Conservation (phyloP, 169 alveolate species). For the Plasmodium blacklocki region DNA sequence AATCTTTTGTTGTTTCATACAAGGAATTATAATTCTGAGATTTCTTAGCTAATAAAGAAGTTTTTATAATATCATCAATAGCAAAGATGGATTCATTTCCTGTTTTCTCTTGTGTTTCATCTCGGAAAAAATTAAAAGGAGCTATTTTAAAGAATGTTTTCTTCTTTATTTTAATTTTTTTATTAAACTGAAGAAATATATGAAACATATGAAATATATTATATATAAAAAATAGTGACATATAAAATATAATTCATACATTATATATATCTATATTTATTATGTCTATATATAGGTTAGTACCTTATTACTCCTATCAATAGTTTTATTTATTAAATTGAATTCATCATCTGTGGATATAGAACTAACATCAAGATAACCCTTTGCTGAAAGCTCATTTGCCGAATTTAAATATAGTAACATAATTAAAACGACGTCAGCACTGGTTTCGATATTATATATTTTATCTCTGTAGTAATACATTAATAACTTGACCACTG, state of each 20-base stretch:
- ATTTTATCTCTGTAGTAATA: constrained; percentile 40
- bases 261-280: background rate
- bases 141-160: constrained; percentile 23
- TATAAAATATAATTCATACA: too few species aligned
- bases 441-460: constrained; percentile 34
- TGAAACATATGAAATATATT: background rate
- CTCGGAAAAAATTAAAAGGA: constrained; percentile 60
- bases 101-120: constrained; percentile 28
- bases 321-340: constrained; percentile 19
- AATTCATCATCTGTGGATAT: constrained; percentile 7
- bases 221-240: too few species aligned
- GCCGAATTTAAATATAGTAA: constrained; percentile 38
- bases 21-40: constrained; percentile 26
- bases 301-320: constrained; percentile 28
- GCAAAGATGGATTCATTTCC: constrained; percentile 54
- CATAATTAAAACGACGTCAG: constrained; percentile 47
- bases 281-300: background rate
- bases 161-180: constrained; percentile 1
- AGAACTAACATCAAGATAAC: constrained; percentile 23
- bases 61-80: constrained; percentile 50
- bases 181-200: background rate
- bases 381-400: constrained; percentile 20
- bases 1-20: constrained; percentile 23
- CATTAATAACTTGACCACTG: constrained; percentile 21
- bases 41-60: constrained; percentile 18